phyloP scores from a whole-genome alignment of 768 basidiomycete genomes.

The Lactarius hengduanensis region DNA sequence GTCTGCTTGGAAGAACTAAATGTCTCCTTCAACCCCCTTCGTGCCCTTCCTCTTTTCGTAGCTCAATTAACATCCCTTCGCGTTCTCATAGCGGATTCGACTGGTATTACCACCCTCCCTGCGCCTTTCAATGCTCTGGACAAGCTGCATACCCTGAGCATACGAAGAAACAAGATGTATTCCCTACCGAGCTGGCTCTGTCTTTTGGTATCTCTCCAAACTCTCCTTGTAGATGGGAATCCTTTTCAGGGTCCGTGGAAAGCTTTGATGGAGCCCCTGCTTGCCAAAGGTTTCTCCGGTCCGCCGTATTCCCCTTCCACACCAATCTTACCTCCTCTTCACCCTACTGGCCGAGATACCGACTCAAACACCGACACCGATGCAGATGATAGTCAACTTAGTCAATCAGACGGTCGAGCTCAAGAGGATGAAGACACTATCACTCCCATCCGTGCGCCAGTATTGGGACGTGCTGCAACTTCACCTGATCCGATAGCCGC shows the following conservation, averaged over 20 bases:
- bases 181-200: slow-evolving; percentile 95
- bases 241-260: slow-evolving; percentile 95
- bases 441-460: slow-evolving; percentile 57
- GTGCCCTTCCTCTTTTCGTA: slow-evolving; percentile 89
- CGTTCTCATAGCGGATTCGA: slow-evolving; percentile 91
- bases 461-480: slow-evolving; percentile 52
- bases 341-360: slow-evolving; percentile 48
- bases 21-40: slow-evolving; percentile 85
- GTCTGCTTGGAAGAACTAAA: slow-evolving; percentile 88
- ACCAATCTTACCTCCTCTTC: slow-evolving; percentile 53
- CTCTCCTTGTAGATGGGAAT: slow-evolving; percentile 90
- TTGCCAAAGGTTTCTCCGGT: slow-evolving; percentile 59
- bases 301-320: slow-evolving; percentile 67
- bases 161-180: slow-evolving; percentile 85
- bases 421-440: slow-evolving; percentile 77
- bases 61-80: slow-evolving; percentile 72
- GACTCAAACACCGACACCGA: slow-evolving; percentile 49
- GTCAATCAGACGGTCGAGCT: slow-evolving; percentile 38
- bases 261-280: slow-evolving; percentile 80
- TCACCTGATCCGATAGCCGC: slow-evolving; percentile 42
- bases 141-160: slow-evolving; percentile 83
- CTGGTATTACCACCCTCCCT: slow-evolving; percentile 76
- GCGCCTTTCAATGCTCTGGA: slow-evolving; percentile 69
- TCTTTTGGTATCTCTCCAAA: slow-evolving; percentile 79
- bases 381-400: slow-evolving; percentile 50